Percentiles rank a stretch among this genome's conserved stretches.
These are phyloP conservation scores for Cenchrus fungigraminus DNA, from an alignment of 176 grass and related monocot species.

Conservation along the genomic window DNA sequence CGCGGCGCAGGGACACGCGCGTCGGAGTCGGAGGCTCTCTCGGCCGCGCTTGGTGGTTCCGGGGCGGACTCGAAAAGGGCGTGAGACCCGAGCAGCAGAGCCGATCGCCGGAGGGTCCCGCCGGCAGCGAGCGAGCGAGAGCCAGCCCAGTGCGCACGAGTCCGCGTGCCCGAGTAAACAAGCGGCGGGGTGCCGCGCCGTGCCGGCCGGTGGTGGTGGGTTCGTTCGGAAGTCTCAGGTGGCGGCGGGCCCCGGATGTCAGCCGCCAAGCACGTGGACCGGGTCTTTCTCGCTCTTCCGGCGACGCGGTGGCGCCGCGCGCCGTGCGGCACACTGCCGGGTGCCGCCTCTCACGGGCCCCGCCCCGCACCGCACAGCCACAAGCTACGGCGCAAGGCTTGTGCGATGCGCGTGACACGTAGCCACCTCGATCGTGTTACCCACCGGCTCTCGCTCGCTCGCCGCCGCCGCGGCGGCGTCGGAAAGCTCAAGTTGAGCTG, in stretches of 20 bases:
- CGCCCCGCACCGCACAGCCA: background rate
- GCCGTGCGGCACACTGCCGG: conserved; percentile 33
- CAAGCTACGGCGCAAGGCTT: background rate
- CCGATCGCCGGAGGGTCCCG: conserved; percentile 21
- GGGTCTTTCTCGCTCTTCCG: background rate
- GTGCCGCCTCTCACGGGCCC: background rate
- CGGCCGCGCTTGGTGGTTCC: background rate
- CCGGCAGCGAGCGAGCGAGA: background rate
- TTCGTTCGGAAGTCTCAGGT: conserved; percentile 15
- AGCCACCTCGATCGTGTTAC: too few species aligned
- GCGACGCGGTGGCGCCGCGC: background rate
- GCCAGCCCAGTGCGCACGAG: background rate
- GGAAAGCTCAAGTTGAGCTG: background rate
- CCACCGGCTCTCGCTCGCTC: too few species aligned
- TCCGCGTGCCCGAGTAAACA: background rate
- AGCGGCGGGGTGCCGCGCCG: background rate
- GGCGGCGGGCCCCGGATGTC: background rate
- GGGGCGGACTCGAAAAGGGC: conserved; percentile 39
- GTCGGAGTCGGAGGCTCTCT: conserved; percentile 36
- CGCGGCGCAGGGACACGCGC: conserved; percentile 4
- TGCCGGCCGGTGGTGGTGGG: background rate
- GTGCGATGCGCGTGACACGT: background rate
- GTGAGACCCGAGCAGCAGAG: background rate
- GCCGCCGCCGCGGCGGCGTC: too few species aligned
- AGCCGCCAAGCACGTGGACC: background rate